Conservation (phyloP, 768 basidiomycete genomes). For the Trametes cingulata region DNA sequence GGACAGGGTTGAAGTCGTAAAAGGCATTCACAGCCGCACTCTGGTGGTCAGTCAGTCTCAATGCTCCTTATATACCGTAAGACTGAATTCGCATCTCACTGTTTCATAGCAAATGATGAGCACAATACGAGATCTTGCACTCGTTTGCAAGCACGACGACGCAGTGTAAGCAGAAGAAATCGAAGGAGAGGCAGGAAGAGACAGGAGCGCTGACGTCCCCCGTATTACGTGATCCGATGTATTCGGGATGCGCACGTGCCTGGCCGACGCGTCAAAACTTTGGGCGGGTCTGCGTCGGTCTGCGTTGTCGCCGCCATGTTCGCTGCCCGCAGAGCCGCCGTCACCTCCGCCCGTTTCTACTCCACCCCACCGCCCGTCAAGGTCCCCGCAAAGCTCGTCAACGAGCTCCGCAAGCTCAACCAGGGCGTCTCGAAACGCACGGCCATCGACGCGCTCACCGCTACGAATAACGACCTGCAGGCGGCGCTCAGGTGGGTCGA, state of each 20-base stretch:
- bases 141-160: too few relatives aligned
- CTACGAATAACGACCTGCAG: constrained; percentile 71
- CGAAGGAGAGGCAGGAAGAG: too few relatives aligned
- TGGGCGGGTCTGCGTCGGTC: background rate
- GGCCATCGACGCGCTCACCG: constrained; percentile 83
- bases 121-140: too few relatives aligned
- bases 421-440: constrained; percentile 78
- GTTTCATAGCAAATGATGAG: too few relatives aligned
- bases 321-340: constrained; percentile 12
- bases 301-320: constrained; percentile 24
- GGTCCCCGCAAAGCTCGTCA: constrained; percentile 74
- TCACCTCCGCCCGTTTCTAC: constrained; percentile 43
- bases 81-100: too few relatives aligned
- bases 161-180: too few relatives aligned
- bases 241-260: background rate
- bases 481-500: constrained; percentile 81
- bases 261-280: constrained; percentile 3
- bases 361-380: constrained; percentile 52
- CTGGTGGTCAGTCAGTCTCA: too few relatives aligned
- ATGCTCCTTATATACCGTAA: too few relatives aligned
- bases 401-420: constrained; percentile 78
- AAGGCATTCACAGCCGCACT: too few relatives aligned
- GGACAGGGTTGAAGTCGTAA: too few relatives aligned
- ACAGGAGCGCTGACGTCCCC: too few relatives aligned
- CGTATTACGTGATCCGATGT: background rate